Evolutionary conservation across 2,329 filamentous ascomycete genomes (phyloP), one percentile per base, ranked within the genome.

Genomic region (Byssochlamys sp.): DNA sequence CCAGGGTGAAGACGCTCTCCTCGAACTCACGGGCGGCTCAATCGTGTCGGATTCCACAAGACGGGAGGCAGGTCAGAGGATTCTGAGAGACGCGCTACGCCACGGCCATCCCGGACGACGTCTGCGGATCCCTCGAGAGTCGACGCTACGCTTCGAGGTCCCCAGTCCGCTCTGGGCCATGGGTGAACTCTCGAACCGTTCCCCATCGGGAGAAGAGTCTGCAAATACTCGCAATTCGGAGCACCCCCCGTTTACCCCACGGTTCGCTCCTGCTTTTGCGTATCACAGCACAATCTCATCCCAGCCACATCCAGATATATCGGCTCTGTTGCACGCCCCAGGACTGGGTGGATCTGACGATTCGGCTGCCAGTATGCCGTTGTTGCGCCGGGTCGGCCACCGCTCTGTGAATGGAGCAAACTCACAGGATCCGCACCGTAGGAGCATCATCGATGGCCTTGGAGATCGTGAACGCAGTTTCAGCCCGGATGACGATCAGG

Each of bases 401-500:
- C 68, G 69, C 35, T 67, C 67, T 28, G 63, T 67, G 25, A 65
- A 64, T 35, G 64, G 65, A 33, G 61, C 62, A 49, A 62, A 55
- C 27, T 60, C 63, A 52, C 55, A 55, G n/a, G 57, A 39, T n/a
- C 45, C 64, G 24, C 58, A 56, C 50, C 63, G 60, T 4, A 66
- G 65, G 19, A 56, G 67, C 12, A 57, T 59, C 54, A 61, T 87
- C 1, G 86, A 95, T 71, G 90, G 90, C 3, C 81, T 96, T 14
- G 91, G 90, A 39, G 90, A 96, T 72, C 87, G 91, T 58, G 84
- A 90, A 61, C 84, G 90, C 64, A 95, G 90, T 71, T 75, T 90
- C n/a, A 91, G 87, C 67, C 86, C 87, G 4, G 76, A 78, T 54
- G 75, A 75, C 50, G 67, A 72, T 39, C 64, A 75, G 56, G 79